Evolutionary conservation across 148 eudicot species (phyloP).

Genomic region (Suaeda aralocaspica): DNA sequence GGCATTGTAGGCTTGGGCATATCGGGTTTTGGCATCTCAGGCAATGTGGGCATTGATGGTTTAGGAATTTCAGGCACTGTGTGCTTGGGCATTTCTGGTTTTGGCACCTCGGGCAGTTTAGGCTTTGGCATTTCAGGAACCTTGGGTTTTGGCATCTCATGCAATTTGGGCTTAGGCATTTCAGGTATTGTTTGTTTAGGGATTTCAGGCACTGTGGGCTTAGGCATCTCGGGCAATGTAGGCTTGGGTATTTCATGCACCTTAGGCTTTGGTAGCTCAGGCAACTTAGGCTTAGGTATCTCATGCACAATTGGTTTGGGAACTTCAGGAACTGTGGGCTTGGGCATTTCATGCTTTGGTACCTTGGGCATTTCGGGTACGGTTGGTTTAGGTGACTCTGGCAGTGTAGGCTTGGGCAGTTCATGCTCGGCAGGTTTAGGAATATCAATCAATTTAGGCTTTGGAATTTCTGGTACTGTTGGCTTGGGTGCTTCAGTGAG

Average conservation of each 20-base stretch:
- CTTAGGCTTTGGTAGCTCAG: not conserved
- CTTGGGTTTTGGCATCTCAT: constrained; percentile 4
- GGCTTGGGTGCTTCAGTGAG: not conserved
- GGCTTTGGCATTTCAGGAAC: constrained; percentile 11
- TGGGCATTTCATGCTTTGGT: constrained; percentile 3
- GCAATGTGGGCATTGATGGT: not conserved
- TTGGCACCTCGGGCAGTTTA: constrained; percentile 3
- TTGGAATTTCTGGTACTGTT: constrained; percentile 5
- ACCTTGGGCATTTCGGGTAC: not conserved
- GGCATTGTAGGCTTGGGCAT: constrained; percentile 1
- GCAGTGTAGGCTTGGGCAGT: not conserved
- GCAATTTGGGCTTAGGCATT: constrained; percentile 10
- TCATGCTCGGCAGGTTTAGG: constrained; percentile 3
- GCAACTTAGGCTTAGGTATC: not conserved
- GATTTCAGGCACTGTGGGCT: not conserved
- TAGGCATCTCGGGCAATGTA: constrained; percentile 20
- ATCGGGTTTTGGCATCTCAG: not conserved
- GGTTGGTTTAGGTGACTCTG: not conserved
- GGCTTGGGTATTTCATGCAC: not conserved
- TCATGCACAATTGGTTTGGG: not conserved
- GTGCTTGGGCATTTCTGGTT: constrained; percentile 9
- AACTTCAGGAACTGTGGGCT: constrained; percentile 4
- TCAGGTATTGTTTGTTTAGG: constrained; percentile 16
- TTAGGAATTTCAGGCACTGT: constrained; percentile 2
- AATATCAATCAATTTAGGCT: constrained; percentile 2